These are phyloP conservation scores for Kregervanrija pseudodelftensis DNA, from an alignment of 805 yeast species.

Conservation along the genomic window DNA sequence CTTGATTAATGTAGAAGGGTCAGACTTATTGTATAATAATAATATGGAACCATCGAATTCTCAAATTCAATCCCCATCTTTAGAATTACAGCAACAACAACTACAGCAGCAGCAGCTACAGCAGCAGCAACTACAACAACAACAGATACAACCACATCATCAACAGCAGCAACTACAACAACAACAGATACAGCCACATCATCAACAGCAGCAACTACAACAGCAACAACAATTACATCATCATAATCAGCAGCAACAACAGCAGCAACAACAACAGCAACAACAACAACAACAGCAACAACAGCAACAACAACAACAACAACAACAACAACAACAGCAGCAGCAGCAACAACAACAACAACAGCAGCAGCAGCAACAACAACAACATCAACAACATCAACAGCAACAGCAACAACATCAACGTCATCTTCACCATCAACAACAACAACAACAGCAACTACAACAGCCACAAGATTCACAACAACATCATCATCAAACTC, in stretches of 20 bases:
- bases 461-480: constrained; percentile 4
- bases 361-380: not conserved
- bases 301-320: constrained; percentile 8
- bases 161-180: too few species aligned
- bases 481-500: not conserved
- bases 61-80: too few species aligned
- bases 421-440: constrained; percentile 4
- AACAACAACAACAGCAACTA: constrained; percentile 8
- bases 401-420: constrained; percentile 1
- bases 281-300: constrained; percentile 8
- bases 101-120: too few species aligned
- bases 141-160: too few species aligned
- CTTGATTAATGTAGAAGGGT: constrained; percentile 25
- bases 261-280: constrained; percentile 6
- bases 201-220: constrained; percentile 22
- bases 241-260: constrained; percentile 2
- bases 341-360: constrained; percentile 6
- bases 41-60: too few species aligned
- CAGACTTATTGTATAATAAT: not conserved
- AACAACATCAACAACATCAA: not conserved
- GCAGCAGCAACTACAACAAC: too few species aligned
- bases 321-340: constrained; percentile 9
- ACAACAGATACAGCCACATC: too few species aligned
- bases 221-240: not conserved
- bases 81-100: too few species aligned